Percentiles rank a stretch among this genome's conserved stretches.
Evolutionary conservation across 2,329 filamentous ascomycete genomes (phyloP).

Genomic region (Trichophyton schoenleinii): DNA sequence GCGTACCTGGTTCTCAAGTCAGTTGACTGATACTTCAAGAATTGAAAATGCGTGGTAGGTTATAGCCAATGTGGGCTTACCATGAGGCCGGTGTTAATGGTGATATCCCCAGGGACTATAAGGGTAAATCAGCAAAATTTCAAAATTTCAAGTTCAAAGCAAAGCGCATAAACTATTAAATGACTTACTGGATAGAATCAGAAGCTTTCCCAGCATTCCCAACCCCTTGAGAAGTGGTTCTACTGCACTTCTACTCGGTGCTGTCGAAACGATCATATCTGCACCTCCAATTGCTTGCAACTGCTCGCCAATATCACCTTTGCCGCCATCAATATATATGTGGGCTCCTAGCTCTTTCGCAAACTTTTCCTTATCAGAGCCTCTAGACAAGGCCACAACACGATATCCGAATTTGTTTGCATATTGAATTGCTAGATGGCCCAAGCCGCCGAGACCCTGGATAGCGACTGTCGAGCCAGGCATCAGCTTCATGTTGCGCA

Average conservation of each 20-base stretch:
- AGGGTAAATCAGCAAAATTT: not conserved
- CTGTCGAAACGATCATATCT: constrained; percentile 27
- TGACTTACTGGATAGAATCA: constrained; percentile 21
- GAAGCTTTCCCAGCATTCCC: constrained; percentile 24
- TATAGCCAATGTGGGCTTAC: not conserved
- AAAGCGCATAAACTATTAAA: not conserved
- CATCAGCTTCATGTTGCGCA: constrained; percentile 37
- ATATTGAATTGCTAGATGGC: constrained; percentile 71
- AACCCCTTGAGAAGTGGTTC: constrained; percentile 25
- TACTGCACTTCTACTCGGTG: constrained; percentile 26
- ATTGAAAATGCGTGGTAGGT: not conserved
- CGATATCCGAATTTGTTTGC: constrained; percentile 76
- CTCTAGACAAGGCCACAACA: constrained; percentile 40
- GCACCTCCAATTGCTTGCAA: constrained; percentile 28
- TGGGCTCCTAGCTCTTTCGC: constrained; percentile 44
- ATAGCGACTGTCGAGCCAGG: constrained; percentile 38
- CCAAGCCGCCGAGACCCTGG: constrained; percentile 53
- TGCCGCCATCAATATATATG: constrained; percentile 41
- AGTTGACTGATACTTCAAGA: not conserved
- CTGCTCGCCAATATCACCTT: constrained; percentile 23
- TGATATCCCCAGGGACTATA: constrained; percentile 16
- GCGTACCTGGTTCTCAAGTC: constrained; percentile 20
- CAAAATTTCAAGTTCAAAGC: not conserved
- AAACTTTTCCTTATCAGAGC: constrained; percentile 40
- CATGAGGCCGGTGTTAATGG: constrained; percentile 11